Evolutionary conservation across 805 yeast genomes (phyloP), one percentile per base, ranked within the genome.

Genomic region (Starmerella floricola): DNA sequence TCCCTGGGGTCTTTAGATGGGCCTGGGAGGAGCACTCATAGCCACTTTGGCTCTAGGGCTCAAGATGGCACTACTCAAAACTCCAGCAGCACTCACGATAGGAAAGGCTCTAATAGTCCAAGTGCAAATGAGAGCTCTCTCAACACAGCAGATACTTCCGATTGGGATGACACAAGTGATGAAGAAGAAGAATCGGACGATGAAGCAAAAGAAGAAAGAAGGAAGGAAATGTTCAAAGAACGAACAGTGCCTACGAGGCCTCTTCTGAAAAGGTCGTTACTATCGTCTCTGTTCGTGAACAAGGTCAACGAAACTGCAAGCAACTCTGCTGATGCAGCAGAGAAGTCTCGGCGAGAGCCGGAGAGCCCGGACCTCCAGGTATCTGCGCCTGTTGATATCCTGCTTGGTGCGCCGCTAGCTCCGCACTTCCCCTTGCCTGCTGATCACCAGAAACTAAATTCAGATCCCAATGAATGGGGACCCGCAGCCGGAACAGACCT

Each of bases 281-380:
- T 64, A 19, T 64, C 67, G 4, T 57, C 64, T n/a, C 41, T 64
- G 38, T 60, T 64, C 38, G 54, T 61, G 36, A 55, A 58, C 40
- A 50, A 56, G 24, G 17, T 40, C 29, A 38, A 41, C 4, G 32
- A 32, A n/a, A n/a, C 12, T 11, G 17, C 10, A 13, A 16, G 18
- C 16, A 32, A 19, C n/a, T 39, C 32, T 15, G 30, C 33, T 8
- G 5, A 26, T 4, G 5, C 10, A 17, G 30, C 11, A 10, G 21
- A 30, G 29, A 29, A 18, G 8, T 3, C 29, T 8, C 4, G 20
- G 4, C 3, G 26, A 21, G 17, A 20, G 4, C 12, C 19, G 31
- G 4, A 21, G 11, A 12, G 16, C n/a, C 13, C 35, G 5, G 34
- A 37, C 6, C 4, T 6, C 17, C 5, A 15, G 2, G 46, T 48